Evolutionary conservation across 176 grass and related monocot genomes (phyloP).

Genomic region (Cenchrus fungigraminus): DNA sequence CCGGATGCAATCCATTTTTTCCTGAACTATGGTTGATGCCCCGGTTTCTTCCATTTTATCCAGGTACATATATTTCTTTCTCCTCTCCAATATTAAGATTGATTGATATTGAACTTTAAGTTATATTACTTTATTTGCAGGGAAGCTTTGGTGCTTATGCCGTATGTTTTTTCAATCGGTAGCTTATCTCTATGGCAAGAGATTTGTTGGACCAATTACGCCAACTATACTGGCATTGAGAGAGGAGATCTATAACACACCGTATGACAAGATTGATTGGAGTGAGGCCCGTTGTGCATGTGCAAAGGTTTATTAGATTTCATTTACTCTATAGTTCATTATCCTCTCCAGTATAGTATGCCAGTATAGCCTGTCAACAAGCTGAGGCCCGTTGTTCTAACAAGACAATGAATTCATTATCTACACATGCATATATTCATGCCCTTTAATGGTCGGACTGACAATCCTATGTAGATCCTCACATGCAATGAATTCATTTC

Average conservation of each 20-base stretch:
- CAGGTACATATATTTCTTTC: conserved; percentile 31
- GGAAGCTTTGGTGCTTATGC: conserved; percentile 59
- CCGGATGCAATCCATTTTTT: conserved; percentile 54
- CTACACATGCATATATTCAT: too few species aligned
- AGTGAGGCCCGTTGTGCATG: conserved; percentile 47
- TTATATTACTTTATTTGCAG: conserved; percentile 26
- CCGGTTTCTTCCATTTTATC: conserved; percentile 46
- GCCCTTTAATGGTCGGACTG: not conserved
- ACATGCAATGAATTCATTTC: too few species aligned
- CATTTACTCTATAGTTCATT: not conserved
- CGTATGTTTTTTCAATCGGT: conserved; percentile 72
- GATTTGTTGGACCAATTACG: conserved; percentile 54
- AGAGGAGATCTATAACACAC: conserved; percentile 41
- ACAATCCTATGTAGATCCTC: not conserved
- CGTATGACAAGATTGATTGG: conserved; percentile 61
- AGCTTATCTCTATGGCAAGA: conserved; percentile 73
- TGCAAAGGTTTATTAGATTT: conserved; percentile 52
- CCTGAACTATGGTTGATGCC: conserved; percentile 58
- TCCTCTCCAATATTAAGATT: too few species aligned
- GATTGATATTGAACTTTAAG: not conserved
- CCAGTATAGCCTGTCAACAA: too few species aligned
- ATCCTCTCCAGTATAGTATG: too few species aligned
- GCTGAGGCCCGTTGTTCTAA: too few species aligned
- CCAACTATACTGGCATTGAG: conserved; percentile 47
- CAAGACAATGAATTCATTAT: too few species aligned